These are phyloP conservation scores for Syncephalastrum monosporum DNA, from an alignment of 371 early-diverging fungal species.

Conservation along the genomic window DNA sequence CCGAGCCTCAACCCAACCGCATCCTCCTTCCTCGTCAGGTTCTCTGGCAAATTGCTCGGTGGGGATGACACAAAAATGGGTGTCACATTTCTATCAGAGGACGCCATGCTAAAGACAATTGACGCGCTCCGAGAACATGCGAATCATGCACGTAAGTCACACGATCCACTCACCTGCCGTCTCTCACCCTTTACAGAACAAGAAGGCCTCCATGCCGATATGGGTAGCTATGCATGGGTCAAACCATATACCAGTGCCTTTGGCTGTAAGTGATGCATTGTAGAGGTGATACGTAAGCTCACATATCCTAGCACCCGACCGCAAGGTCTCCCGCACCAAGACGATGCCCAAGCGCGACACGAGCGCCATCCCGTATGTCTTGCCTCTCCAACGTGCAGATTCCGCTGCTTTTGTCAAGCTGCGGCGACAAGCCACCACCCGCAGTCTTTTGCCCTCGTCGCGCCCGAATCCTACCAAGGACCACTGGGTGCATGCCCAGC, in stretches of 20 bases:
- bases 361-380: constrained; percentile 31
- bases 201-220: neutral
- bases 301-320: neutral
- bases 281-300: neutral
- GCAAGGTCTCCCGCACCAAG: constrained; percentile 16
- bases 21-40: too few relatives aligned
- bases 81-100: neutral
- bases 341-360: constrained; percentile 17
- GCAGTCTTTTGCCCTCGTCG: constrained; percentile 3
- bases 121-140: neutral
- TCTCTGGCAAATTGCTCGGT: too few relatives aligned
- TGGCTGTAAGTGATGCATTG: neutral
- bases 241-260: too few relatives aligned
- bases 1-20: constrained; percentile 13
- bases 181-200: neutral
- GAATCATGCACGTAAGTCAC: neutral
- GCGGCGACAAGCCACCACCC: constrained; percentile 27
- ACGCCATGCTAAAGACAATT: neutral
- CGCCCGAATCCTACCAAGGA: constrained; percentile 40
- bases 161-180: neutral
- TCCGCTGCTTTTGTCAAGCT: constrained; percentile 32
- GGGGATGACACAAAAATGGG: neutral
- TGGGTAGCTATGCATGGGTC: neutral
- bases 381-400: constrained; percentile 35
- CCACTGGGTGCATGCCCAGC: constrained; percentile 58